Conservation (phyloP, 2,329 filamentous ascomycete genomes). For the Tolypocladium tropicale region DNA sequence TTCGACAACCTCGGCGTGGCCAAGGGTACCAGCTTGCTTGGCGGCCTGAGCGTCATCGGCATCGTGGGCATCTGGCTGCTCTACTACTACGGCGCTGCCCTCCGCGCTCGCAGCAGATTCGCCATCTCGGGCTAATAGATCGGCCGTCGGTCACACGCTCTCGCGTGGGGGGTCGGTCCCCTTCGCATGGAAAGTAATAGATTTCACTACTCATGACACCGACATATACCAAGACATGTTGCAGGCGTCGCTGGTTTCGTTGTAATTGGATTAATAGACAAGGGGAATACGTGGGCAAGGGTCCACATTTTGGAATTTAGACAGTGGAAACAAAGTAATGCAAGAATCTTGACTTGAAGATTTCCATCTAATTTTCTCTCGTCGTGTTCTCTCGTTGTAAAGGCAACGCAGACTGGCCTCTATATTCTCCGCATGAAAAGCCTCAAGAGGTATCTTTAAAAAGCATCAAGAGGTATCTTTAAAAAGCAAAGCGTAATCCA, state of each 20-base stretch:
- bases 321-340: too few species aligned
- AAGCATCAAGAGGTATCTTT: not conserved
- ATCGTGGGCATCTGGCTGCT: conserved; percentile 50
- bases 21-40: conserved; percentile 45
- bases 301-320: not conserved
- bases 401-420: too few species aligned
- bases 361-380: too few species aligned
- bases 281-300: too few species aligned
- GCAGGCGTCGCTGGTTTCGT: not conserved
- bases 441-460: not conserved
- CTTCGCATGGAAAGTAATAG: too few species aligned
- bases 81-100: conserved; percentile 43
- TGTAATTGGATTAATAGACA: not conserved
- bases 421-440: not conserved
- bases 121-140: conserved; percentile 22
- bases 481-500: not conserved
- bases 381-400: too few species aligned
- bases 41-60: conserved; percentile 40
- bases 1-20: conserved; percentile 50
- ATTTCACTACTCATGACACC: too few species aligned
- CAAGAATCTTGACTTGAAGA: too few species aligned
- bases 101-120: conserved; percentile 49
- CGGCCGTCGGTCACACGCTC: too few species aligned
- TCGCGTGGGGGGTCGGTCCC: too few species aligned
- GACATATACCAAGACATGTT: not conserved